Percentiles rank a stretch among this genome's conserved stretches.
Evolutionary conservation across 2,329 filamentous ascomycete genomes (phyloP).

Genomic region (Ascochyta clinopodiicola): DNA sequence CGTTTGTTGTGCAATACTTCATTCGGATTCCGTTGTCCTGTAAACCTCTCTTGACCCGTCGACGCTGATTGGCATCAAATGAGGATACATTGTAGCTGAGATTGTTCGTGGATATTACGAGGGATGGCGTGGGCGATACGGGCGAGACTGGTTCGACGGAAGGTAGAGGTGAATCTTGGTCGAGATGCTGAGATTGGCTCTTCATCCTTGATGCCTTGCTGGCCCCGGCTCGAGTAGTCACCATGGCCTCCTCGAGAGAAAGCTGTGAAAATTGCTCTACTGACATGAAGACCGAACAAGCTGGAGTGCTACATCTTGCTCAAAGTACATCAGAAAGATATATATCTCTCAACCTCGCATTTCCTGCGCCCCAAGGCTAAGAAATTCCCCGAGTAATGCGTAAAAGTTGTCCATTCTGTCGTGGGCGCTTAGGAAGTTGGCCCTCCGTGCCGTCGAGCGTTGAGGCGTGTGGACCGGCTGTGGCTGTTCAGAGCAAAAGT

Average conservation of each 20-base stretch:
- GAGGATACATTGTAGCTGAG: slow-evolving; percentile 44
- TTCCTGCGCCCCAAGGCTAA: slow-evolving; percentile 13
- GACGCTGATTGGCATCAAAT: slow-evolving; percentile 41
- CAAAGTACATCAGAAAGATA: slow-evolving; percentile 28
- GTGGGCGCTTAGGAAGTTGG: slow-evolving; percentile 40
- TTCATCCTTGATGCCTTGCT: slow-evolving; percentile 36
- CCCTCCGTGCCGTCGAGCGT: slow-evolving; percentile 41
- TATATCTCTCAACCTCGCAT: slow-evolving; percentile 36
- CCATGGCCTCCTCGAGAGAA: slow-evolving; percentile 46
- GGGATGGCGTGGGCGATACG: slow-evolving; percentile 37
- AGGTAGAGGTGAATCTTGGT: slow-evolving; percentile 31
- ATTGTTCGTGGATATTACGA: slow-evolving; percentile 44
- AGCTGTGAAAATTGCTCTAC: slow-evolving; percentile 47
- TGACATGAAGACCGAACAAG: slow-evolving; percentile 40
- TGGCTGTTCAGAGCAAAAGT: slow-evolving; percentile 39
- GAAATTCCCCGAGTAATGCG: slow-evolving; percentile 15
- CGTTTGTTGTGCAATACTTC: slow-evolving; percentile 42
- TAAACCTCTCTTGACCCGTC: slow-evolving; percentile 40
- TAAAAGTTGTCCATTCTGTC: slow-evolving; percentile 31
- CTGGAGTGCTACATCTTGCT: slow-evolving; percentile 21
- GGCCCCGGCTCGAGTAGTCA: slow-evolving; percentile 46
- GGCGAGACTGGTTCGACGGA: slow-evolving; percentile 29
- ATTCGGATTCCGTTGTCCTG: slow-evolving; percentile 44
- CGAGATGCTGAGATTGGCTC: slow-evolving; percentile 25
- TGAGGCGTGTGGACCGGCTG: slow-evolving; percentile 35